Conservation (phyloP, 2,329 filamentous ascomycete genomes). For the Madurella fahalii region DNA sequence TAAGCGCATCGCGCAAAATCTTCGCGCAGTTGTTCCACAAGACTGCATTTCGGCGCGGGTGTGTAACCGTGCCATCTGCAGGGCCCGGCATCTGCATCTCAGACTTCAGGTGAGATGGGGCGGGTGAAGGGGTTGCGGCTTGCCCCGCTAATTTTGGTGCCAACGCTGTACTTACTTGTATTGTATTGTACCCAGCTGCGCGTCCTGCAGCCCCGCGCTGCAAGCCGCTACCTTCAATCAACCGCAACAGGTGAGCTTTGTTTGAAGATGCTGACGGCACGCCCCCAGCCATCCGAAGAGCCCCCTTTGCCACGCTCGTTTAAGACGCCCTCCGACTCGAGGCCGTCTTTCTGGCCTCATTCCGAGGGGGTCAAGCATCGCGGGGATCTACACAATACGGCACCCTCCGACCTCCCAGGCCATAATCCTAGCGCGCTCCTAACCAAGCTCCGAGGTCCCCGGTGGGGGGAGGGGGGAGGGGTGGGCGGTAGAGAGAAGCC, state of each 20-base stretch:
- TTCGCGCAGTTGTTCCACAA: background rate
- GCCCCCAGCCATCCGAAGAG: background rate
- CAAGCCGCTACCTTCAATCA: background rate
- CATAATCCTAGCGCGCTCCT: no score
- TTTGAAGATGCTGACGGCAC: background rate
- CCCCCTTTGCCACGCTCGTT: constrained; percentile 5
- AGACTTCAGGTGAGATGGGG: no score
- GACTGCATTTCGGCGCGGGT: background rate
- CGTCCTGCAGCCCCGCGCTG: no score
- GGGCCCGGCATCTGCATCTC: background rate
- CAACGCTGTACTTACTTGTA: no score
- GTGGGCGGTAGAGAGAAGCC: no score
- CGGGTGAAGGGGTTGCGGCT: no score
- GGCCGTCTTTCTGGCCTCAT: background rate
- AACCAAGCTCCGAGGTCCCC: no score
- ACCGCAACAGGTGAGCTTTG: background rate
- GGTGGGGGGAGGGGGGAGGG: no score
- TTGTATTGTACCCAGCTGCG: no score
- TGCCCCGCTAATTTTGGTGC: background rate
- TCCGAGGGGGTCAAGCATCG: background rate
- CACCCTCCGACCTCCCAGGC: background rate
- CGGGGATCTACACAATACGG: background rate
- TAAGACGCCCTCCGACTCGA: background rate
- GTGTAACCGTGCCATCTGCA: background rate
- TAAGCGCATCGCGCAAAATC: background rate